Evolutionary conservation across 768 basidiomycete species (phyloP).

Genomic region (Rhodotorula graminis): DNA sequence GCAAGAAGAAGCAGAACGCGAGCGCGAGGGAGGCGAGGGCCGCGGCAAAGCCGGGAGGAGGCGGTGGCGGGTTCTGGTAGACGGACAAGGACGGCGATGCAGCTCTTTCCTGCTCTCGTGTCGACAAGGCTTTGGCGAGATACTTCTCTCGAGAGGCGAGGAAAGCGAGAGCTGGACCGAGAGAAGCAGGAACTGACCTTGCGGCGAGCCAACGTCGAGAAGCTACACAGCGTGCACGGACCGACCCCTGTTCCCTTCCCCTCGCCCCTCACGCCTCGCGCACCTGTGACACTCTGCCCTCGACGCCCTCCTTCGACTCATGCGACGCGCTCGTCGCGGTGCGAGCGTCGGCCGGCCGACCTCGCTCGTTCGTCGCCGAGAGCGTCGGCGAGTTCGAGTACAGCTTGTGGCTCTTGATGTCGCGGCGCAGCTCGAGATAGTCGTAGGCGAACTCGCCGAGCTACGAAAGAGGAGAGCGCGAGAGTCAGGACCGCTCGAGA

Average conservation of each 20-base stretch:
- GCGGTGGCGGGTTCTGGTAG: conserved; percentile 16
- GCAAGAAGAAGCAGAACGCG: conserved; percentile 73
- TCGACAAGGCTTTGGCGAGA: too few relatives aligned
- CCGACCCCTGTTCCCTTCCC: too few relatives aligned
- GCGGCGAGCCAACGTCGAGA: too few relatives aligned
- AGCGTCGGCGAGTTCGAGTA: background rate
- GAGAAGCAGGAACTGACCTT: too few relatives aligned
- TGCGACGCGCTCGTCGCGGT: background rate
- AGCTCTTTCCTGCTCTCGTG: too few relatives aligned
- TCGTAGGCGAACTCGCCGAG: conserved; percentile 5
- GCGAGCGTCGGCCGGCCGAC: background rate
- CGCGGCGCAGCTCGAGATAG: background rate
- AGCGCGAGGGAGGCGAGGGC: conserved; percentile 20
- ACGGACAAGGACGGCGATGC: too few relatives aligned
- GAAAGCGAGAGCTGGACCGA: too few relatives aligned
- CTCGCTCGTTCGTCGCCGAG: too few relatives aligned
- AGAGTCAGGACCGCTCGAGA: background rate
- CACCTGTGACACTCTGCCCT: background rate
- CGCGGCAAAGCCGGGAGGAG: conserved; percentile 3
- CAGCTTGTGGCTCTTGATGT: background rate
- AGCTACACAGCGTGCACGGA: too few relatives aligned
- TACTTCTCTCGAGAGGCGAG: too few relatives aligned
- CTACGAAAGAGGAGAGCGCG: too few relatives aligned
- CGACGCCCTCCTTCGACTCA: background rate
- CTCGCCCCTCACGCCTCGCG: background rate